Evolutionary conservation across 345 rosid genomes (phyloP), one percentile per base, ranked within the genome.

Genomic region (Acer yangbiense): DNA sequence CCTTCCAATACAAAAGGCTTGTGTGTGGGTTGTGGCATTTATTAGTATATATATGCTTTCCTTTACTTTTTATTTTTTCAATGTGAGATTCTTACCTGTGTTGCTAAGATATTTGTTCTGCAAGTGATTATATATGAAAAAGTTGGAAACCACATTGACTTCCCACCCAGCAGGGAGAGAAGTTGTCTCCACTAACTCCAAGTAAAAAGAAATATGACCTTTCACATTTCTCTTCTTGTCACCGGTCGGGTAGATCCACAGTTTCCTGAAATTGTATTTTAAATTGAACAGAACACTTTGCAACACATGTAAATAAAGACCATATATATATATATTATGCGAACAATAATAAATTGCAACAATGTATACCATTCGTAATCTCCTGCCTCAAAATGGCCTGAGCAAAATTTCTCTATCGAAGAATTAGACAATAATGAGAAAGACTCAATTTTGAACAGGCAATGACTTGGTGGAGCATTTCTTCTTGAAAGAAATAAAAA

Each of bases 111-210:
- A 61, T 61, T 61, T 32, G 54, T 32, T 17, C 17, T 25, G 16
- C 7, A 41, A 16, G 4, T 68, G 16, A 23, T 68, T 20, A 7
- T 44, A 21, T 46, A 68, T 18, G 20, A 68, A 68, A 20, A 68
- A 43, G 6, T 46, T n/a, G 6, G 12, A n/a, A 43, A 46, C 21
- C 12, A 13, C 25, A 10, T 46, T 2, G 27, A 68, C 54, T 21
- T 68, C 72, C 72, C 72, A 68, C 29, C 41, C 69, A 25, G 44
- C 18, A 27, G 69, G 44, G 20, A 65, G 69, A 25, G 69, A 27
- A 65, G 7, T 29, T 2, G 41, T 25, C 3, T 65, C 44, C n/a
- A 32, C 16, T 41, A 65, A 7, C 32, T 25, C 17, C 69, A 65
- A 65, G 44, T 65, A 65, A 14, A 65, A 4, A 16, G 69, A 23